Evolutionary conservation across 768 basidiomycete genomes (phyloP), one percentile per base, ranked within the genome.

Genomic region (Amanita rimosa): DNA sequence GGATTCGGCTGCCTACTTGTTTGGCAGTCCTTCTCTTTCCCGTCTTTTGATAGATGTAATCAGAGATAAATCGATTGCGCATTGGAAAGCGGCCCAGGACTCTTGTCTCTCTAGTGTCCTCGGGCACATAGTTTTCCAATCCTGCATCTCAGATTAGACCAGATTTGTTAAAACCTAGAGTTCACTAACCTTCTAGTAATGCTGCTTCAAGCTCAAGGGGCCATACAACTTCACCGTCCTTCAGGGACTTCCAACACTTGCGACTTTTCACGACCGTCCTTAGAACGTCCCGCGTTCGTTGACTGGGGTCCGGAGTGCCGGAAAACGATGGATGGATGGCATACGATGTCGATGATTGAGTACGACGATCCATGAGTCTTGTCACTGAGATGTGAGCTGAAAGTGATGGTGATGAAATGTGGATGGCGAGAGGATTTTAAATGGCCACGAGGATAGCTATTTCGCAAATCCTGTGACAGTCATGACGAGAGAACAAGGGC

Each of bases 61-160:
- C 82, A 45, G 85, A 83, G 53, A 87, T 83, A 64, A 86, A 88
- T 41, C 81, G 74, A 64, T 88, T 88, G 50, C 85, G 72, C 73
- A 83, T 78, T 33, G 85, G 85, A 58, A 83, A 86, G 44, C 85
- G 75, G 19, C 83, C 83, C 3, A 87, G 73, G 14, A 82, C 74
- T 48, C 81, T 70, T 35, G 83, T 83, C 59, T 85, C 83, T 60
- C 83, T 68, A 13, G 81, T 81, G 57, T 85, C 80, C 52, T 81
- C 77, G 26, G 84, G 85, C 48, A 76, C 72, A 57, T 87, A 88
- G 37, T 73, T 77, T 61, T 76, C 79, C 49, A 79, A 76, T n/a
- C 81, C 84, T 87, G 35, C 48, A 31, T 26, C 49, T 45, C 22
- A 47, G 40, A 16, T 36, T 8, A 57, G 38, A 52, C 47, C 41